Percentiles rank a stretch among this genome's conserved stretches.
These are phyloP conservation scores for Nyctanthes arbortristis DNA, from an alignment of 257 asterid genomes.

Conservation along the genomic window DNA sequence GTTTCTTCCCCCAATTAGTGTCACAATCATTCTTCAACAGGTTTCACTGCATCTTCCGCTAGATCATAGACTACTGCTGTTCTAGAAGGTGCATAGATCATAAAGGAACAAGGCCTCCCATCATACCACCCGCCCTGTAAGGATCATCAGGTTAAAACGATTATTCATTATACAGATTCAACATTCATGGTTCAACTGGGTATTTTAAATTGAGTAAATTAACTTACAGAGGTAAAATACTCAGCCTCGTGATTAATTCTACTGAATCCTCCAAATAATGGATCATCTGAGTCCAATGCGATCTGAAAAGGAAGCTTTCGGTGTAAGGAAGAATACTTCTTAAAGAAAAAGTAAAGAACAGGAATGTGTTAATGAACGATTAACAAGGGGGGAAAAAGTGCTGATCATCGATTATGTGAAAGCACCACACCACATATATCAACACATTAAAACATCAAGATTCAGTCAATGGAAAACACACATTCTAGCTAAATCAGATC, in stretches of 20 bases:
- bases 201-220: background rate
- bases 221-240: constrained; percentile 78
- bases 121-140: constrained; percentile 70
- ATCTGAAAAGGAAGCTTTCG: constrained; percentile 43
- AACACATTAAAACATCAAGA: background rate
- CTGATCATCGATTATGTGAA: background rate
- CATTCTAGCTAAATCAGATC: too few species aligned
- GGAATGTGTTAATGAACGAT: too few species aligned
- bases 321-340: background rate
- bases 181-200: too few species aligned
- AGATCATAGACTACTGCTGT: constrained; percentile 85
- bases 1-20: background rate
- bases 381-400: too few species aligned
- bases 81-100: constrained; percentile 82
- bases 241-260: constrained; percentile 67
- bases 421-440: background rate
- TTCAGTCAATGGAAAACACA: background rate
- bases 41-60: constrained; percentile 32
- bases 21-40: constrained; percentile 24
- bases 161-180: too few species aligned
- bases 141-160: constrained; percentile 20
- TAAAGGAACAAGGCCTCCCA: constrained; percentile 74
- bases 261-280: constrained; percentile 72
- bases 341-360: background rate
- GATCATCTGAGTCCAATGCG: constrained; percentile 79